Conservation (phyloP, 2,329 filamentous ascomycete genomes). For the Talaromyces sp. region DNA sequence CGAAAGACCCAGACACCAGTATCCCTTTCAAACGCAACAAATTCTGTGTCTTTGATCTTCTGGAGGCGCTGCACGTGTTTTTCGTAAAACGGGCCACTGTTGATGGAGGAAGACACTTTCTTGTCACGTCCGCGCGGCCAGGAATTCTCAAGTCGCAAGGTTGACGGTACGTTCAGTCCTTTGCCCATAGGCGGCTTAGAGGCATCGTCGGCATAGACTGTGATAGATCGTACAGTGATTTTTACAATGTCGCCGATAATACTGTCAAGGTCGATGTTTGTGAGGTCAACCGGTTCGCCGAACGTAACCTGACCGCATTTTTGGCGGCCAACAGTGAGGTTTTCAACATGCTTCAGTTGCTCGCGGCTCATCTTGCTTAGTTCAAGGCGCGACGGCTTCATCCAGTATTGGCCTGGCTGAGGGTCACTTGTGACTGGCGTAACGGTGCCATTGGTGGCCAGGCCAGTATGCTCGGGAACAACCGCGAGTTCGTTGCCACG, state of each 20-base stretch:
- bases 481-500: slow-evolving; percentile 72
- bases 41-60: slow-evolving; percentile 73
- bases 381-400: slow-evolving; percentile 68
- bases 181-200: slow-evolving; percentile 81
- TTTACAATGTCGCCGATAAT: slow-evolving; percentile 72
- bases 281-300: slow-evolving; percentile 76
- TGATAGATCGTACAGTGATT: slow-evolving; percentile 72
- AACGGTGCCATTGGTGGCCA: slow-evolving; percentile 31
- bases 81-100: slow-evolving; percentile 60
- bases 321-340: slow-evolving; percentile 77
- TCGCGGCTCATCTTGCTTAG: slow-evolving; percentile 74
- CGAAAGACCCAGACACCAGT: slow-evolving; percentile 86
- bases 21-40: slow-evolving; percentile 71
- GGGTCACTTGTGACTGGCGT: slow-evolving; percentile 39
- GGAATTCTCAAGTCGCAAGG: slow-evolving; percentile 83
- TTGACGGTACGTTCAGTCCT: slow-evolving; percentile 85
- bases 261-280: slow-evolving; percentile 70
- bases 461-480: slow-evolving; percentile 58
- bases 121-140: slow-evolving; percentile 72
- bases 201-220: slow-evolving; percentile 72
- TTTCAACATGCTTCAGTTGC: slow-evolving; percentile 67
- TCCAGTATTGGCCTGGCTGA: slow-evolving; percentile 77
- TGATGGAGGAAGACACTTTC: slow-evolving; percentile 51
- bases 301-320: slow-evolving; percentile 80
- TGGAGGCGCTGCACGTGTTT: slow-evolving; percentile 79